Percentiles rank a stretch among this genome's conserved stretches.
These are phyloP conservation scores for Silene coronaria DNA, from an alignment of 179 eudicot genomes.

Conservation along the genomic window DNA sequence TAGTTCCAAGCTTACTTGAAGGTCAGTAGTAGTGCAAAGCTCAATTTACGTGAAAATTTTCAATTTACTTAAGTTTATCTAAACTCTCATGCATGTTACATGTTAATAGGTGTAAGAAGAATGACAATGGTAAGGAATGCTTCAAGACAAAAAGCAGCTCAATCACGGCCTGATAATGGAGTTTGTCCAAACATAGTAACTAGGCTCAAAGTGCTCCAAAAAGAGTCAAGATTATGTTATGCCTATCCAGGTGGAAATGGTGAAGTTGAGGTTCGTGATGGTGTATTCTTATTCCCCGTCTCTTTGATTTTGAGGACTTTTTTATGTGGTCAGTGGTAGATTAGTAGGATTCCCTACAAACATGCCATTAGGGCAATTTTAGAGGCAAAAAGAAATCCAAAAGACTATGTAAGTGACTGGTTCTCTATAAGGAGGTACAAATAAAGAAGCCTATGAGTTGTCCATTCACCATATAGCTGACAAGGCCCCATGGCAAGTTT, in stretches of 20 bases:
- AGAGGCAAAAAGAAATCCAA: too few species aligned
- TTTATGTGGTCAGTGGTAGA: background rate
- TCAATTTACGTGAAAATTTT: background rate
- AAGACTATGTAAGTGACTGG: too few species aligned
- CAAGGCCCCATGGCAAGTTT: too few species aligned
- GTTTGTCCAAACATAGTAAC: background rate
- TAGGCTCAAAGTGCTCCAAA: background rate
- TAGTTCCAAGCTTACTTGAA: background rate
- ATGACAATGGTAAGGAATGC: background rate
- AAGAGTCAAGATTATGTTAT: background rate
- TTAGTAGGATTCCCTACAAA: too few species aligned
- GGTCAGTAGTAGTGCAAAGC: background rate
- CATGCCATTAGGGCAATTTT: too few species aligned
- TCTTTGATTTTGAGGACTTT: background rate
- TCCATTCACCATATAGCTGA: too few species aligned
- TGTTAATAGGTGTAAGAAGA: background rate
- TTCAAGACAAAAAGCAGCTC: background rate
- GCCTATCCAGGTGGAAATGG: background rate
- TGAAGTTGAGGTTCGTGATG: background rate
- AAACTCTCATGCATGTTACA: background rate
- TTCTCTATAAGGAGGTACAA: too few species aligned
- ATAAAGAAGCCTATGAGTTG: too few species aligned
- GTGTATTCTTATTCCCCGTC: background rate
- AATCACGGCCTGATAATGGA: background rate
- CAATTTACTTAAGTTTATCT: too few species aligned